Conservation (phyloP, 108 stramenopile species). For the Aurantiochytrium sp. region DNA sequence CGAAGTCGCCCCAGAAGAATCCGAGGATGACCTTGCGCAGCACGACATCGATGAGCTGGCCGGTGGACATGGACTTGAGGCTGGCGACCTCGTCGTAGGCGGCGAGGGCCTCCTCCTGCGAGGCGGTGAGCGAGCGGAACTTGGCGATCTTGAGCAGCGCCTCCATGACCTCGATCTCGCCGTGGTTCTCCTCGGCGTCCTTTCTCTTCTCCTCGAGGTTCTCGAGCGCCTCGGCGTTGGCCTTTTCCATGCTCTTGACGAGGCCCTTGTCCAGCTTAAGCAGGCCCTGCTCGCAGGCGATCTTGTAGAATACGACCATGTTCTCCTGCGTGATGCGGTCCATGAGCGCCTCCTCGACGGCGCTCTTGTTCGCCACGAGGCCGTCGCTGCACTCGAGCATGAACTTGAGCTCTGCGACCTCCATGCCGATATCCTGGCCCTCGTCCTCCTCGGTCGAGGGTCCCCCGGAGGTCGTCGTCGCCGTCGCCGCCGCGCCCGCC, state of each 20-base stretch:
- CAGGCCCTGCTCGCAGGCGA: background rate
- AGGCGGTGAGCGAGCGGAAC: conserved; percentile 42
- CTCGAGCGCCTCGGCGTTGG: conserved; percentile 35
- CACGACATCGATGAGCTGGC: conserved; percentile 88
- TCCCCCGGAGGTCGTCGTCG: background rate
- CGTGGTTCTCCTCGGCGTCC: conserved; percentile 80
- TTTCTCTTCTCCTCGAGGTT: conserved; percentile 34
- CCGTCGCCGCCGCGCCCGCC: background rate
- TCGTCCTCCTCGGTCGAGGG: background rate
- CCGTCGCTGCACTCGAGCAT: background rate
- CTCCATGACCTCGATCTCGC: conserved; percentile 97
- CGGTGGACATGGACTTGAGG: conserved; percentile 79
- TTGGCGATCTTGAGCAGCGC: conserved; percentile 75
- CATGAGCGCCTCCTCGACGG: background rate
- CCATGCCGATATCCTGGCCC: background rate
- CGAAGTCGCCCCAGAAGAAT: conserved; percentile 72
- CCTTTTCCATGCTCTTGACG: conserved; percentile 2
- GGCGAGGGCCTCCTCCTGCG: conserved; percentile 66
- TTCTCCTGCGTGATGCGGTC: background rate
- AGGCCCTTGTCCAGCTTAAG: conserved; percentile 29
- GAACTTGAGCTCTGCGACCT: background rate
- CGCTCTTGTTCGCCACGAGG: background rate
- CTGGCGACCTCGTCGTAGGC: conserved; percentile 75
- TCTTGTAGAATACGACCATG: conserved; percentile 32
- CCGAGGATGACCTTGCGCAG: conserved; percentile 81